These are phyloP conservation scores for Pleoardoris graminearum DNA, from an alignment of 2,329 filamentous ascomycete genomes.

Conservation along the genomic window DNA sequence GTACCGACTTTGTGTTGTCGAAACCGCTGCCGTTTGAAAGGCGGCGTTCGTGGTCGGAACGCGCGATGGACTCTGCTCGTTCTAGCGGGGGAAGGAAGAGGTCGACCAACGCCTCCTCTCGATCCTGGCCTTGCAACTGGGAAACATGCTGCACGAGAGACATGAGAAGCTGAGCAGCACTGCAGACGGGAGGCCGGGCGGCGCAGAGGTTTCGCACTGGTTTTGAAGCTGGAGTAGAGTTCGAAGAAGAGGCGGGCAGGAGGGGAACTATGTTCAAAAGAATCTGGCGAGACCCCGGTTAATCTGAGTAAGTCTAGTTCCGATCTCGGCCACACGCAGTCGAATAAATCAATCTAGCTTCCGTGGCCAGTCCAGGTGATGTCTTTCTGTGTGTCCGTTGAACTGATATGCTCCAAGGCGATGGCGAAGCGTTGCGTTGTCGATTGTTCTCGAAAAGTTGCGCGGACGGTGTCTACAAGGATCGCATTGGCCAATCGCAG, in stretches of 20 bases:
- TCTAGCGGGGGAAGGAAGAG: constrained; percentile 42
- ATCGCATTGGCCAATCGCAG: constrained; percentile 1
- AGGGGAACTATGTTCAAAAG: constrained; percentile 3
- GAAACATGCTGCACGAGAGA: constrained; percentile 58
- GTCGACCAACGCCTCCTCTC: constrained; percentile 46
- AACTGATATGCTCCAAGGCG: background rate
- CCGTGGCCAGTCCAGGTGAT: background rate
- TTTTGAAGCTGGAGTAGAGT: background rate
- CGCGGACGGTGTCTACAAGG: background rate
- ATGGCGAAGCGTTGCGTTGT: background rate
- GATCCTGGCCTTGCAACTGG: constrained; percentile 54
- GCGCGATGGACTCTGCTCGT: constrained; percentile 28
- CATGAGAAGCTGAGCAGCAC: constrained; percentile 40
- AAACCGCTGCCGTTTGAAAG: constrained; percentile 35
- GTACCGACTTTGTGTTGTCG: constrained; percentile 36
- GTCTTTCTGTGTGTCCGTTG: background rate
- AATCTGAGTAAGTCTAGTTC: constrained; percentile 5
- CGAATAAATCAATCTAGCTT: background rate
- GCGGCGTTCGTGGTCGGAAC: constrained; percentile 36
- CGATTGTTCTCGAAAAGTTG: constrained; percentile 1
- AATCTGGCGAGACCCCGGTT: constrained; percentile 6
- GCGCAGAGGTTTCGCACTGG: no score
- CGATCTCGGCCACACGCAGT: constrained; percentile 4
- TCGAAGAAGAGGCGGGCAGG: constrained; percentile 9
- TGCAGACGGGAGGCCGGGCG: background rate